phyloP scores from a whole-genome alignment of 2,329 filamentous ascomycete species.

The Penicillium italicum region DNA sequence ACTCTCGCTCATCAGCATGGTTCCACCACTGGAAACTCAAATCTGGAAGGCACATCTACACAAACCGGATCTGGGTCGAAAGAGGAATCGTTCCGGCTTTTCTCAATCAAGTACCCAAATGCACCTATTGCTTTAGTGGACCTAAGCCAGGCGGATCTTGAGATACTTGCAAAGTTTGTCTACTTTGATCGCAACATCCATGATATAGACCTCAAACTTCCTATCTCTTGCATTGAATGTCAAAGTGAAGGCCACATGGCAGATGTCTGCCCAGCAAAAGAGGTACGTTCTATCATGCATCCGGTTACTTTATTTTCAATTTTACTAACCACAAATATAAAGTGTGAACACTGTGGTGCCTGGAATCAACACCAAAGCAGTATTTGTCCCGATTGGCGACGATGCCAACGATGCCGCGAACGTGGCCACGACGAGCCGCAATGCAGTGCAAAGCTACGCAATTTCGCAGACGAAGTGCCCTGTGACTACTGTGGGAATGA shows the following conservation, averaged over 20 bases:
- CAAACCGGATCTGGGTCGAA: constrained; percentile 24
- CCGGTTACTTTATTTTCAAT: neutral
- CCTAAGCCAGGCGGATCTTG: constrained; percentile 38
- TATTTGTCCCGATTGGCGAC: constrained; percentile 40
- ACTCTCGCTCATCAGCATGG: constrained; percentile 8
- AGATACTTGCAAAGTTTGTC: constrained; percentile 39
- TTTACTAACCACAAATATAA: constrained; percentile 4
- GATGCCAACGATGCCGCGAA: constrained; percentile 57
- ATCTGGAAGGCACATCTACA: constrained; percentile 1
- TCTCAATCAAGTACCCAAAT: constrained; percentile 34
- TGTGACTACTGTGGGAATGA: constrained; percentile 61
- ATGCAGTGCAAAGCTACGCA: constrained; percentile 59
- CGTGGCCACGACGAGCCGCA: constrained; percentile 53
- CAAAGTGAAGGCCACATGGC: constrained; percentile 43
- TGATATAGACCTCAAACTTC: constrained; percentile 40
- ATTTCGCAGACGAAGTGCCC: constrained; percentile 50
- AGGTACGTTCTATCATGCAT: constrained; percentile 28
- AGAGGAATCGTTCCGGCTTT: constrained; percentile 34
- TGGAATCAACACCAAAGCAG: constrained; percentile 41
- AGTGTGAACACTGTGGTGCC: constrained; percentile 44
- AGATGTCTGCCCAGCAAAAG: constrained; percentile 42
- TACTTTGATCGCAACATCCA: constrained; percentile 40
- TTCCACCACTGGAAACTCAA: constrained; percentile 8
- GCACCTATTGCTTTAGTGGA: constrained; percentile 37
- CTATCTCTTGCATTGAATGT: constrained; percentile 44